Evolutionary conservation across 352 stramenopile species (phyloP).

Genomic region (Phytophthora pinifolia): DNA sequence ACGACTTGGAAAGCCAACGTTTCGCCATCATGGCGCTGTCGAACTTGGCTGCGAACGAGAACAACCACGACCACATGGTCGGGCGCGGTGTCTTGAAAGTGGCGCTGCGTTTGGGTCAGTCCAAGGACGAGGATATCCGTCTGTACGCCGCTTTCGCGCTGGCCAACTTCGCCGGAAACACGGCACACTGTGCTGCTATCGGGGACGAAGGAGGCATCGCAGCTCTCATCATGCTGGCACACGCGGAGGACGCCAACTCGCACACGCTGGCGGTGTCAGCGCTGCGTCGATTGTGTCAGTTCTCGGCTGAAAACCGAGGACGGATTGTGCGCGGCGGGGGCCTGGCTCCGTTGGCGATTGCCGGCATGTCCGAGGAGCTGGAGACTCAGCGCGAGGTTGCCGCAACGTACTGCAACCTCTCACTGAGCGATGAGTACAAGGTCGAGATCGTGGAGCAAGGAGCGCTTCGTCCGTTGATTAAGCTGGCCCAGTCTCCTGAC

Average conservation of each 20-base stretch:
- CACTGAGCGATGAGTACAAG: constrained; percentile 92
- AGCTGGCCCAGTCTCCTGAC: constrained; percentile 89
- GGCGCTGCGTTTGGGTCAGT: constrained; percentile 76
- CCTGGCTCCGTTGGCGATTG: constrained; percentile 82
- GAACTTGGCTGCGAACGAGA: constrained; percentile 94
- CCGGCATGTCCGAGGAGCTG: constrained; percentile 86
- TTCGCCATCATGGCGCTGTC: constrained; percentile 95
- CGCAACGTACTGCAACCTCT: constrained; percentile 93
- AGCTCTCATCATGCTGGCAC: constrained; percentile 89
- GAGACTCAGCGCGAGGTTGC: constrained; percentile 95
- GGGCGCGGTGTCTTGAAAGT: constrained; percentile 82
- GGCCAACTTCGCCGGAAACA: constrained; percentile 92
- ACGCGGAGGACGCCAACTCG: constrained; percentile 85
- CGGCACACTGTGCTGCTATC: constrained; percentile 85
- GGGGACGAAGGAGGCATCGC: constrained; percentile 90
- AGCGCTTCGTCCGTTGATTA: constrained; percentile 79
- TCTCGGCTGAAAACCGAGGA: constrained; percentile 86
- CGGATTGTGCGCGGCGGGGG: constrained; percentile 87
- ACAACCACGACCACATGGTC: constrained; percentile 93
- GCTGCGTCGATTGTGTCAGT: constrained; percentile 91
- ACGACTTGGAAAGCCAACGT: constrained; percentile 82
- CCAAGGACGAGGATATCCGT: constrained; percentile 76
- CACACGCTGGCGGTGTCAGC: constrained; percentile 93
- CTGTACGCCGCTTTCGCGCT: constrained; percentile 92
- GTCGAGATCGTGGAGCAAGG: constrained; percentile 85